Evolutionary conservation across 2,329 filamentous ascomycete genomes (phyloP), one percentile per base, ranked within the genome.

Genomic region (Neofusicoccum sp.): DNA sequence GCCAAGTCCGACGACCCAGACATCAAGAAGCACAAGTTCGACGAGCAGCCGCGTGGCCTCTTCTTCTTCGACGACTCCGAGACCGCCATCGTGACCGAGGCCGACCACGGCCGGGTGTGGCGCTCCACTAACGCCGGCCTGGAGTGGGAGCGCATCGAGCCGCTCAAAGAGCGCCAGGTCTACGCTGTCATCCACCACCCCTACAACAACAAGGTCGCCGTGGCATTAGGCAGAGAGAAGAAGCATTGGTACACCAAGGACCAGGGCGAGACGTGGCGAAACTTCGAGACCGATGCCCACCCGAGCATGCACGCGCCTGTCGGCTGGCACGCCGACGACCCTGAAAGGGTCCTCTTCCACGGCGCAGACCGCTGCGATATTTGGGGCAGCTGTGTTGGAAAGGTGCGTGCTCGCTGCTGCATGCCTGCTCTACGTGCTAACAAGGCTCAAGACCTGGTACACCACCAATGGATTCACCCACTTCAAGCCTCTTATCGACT

Each of bases 11-110:
- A 82, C 49, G 60, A 52, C n/a, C 92, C 92, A 16, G 83, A 81
- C 60, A 83, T 96, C 70, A 81, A 83, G 64, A 79, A 82, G 65
- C 89, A 81, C 60, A 78, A 84, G 56, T 89, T 96, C 76, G 81
- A 89, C 44, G 80, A 87, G 68, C 76, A 80, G 47, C 91, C 91
- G 45, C 29, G 33, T 49, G 61, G 61, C 52, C 80, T 97, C 67
- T 90, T 90, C 78, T 99, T 97, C 79, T 98, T 99, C 73, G 89
- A 95, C 72, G 91, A 94, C 75, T 93, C 91, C 68, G 89, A 97
- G 74, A 86, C 90, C 58, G 82, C 96, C 64, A 78, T 98, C 49
- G 88, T 92, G 73, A 87, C 89, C 70, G 90, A 96, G 74, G 72
- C 80, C 56, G 76, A 82, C 12, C 83, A 84, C 44, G 83, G 84